Evolutionary conservation across 306 rosid species (phyloP).

Genomic region (Lablab purpureus): DNA sequence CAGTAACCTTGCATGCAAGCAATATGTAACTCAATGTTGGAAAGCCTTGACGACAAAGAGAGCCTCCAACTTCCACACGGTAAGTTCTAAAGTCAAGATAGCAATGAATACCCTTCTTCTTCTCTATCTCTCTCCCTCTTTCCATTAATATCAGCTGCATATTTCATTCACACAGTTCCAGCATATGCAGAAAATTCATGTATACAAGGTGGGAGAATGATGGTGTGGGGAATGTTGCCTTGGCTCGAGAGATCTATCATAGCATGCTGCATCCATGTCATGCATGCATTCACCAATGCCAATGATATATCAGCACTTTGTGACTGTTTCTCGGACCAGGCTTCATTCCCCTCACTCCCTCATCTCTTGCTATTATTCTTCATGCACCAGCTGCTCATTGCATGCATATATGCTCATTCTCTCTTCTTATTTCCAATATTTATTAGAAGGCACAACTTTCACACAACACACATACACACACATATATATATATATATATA

Average conservation of each 20-base stretch:
- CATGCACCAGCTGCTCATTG: neutral
- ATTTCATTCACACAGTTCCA: slow-evolving; percentile 1
- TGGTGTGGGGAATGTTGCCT: slow-evolving; percentile 56
- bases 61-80: slow-evolving; percentile 44
- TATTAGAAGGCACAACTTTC: no score
- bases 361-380: slow-evolving; percentile 32
- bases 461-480: no score
- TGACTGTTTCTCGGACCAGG: slow-evolving; percentile 61
- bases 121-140: neutral
- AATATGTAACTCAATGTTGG: slow-evolving; percentile 60
- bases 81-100: slow-evolving; percentile 51
- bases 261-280: neutral
- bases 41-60: slow-evolving; percentile 65
- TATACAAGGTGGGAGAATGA: slow-evolving; percentile 46
- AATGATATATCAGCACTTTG: neutral
- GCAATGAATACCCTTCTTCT: slow-evolving; percentile 14
- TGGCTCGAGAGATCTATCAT: slow-evolving; percentile 58
- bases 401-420: neutral
- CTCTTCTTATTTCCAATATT: neutral
- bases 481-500: no score
- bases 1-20: slow-evolving; percentile 50
- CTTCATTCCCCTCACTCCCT: slow-evolving; percentile 66
- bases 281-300: neutral
- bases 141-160: slow-evolving; percentile 17
- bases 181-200: neutral